Conservation (phyloP, 2,329 filamentous ascomycete species). For the Ramularia endophylla region DNA sequence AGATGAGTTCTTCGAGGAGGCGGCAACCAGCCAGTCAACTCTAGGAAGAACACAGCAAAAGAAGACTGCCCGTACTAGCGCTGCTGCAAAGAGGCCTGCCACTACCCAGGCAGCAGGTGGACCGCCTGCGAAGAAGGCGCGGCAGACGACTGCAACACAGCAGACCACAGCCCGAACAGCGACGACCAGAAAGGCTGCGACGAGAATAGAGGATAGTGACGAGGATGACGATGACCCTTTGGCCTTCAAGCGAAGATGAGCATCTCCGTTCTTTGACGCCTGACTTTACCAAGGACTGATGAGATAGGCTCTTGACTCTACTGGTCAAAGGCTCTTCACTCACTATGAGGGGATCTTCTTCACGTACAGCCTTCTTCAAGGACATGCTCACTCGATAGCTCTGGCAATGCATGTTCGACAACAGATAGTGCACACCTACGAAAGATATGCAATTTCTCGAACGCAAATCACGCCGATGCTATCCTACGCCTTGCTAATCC, state of each 20-base stretch:
- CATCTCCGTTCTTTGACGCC: too few relatives aligned
- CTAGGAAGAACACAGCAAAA: constrained; percentile 20
- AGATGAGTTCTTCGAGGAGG: constrained; percentile 12
- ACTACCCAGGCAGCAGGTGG: constrained; percentile 12
- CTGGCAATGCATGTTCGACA: too few relatives aligned
- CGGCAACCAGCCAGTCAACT: constrained; percentile 15
- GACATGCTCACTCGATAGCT: too few relatives aligned
- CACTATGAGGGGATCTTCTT: too few relatives aligned
- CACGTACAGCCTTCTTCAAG: too few relatives aligned
- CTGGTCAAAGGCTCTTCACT: too few relatives aligned
- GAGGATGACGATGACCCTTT: constrained; percentile 49
- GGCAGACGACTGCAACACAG: constrained; percentile 23
- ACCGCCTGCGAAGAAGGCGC: constrained; percentile 28
- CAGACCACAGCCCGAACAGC: constrained; percentile 9
- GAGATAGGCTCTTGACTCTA: too few relatives aligned
- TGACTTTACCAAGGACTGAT: too few relatives aligned
- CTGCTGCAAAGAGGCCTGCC: constrained; percentile 26
- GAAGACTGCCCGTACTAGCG: constrained; percentile 12
- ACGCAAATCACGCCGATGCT: too few relatives aligned
- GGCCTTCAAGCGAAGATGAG: constrained; percentile 43
- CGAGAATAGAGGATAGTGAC: constrained; percentile 41
- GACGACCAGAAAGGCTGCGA: constrained; percentile 10
- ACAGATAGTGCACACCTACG: too few relatives aligned
- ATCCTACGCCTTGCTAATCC: too few relatives aligned
- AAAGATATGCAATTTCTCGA: too few relatives aligned